These are phyloP conservation scores for Hyphopichia fennica DNA, from an alignment of 1,139 yeast genomes.

Conservation along the genomic window DNA sequence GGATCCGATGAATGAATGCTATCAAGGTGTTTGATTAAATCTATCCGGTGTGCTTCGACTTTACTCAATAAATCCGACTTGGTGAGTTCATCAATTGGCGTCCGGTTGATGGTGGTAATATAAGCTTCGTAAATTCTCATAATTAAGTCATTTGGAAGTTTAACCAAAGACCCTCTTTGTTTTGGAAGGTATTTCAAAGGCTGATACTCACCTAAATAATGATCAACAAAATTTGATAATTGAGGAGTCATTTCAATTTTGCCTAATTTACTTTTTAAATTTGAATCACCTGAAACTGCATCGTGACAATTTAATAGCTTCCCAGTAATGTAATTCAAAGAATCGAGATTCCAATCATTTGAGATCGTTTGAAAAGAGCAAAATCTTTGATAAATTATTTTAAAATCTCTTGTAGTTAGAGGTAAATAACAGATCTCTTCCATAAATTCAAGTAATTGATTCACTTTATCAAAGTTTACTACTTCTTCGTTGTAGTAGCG, in stretches of 20 bases:
- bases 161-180: not conserved
- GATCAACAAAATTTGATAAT: conserved; percentile 13
- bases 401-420: conserved; percentile 26
- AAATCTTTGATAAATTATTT: conserved; percentile 12
- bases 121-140: not conserved
- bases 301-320: conserved; percentile 22
- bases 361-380: not conserved
- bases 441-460: conserved; percentile 16
- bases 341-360: conserved; percentile 8
- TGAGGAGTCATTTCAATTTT: conserved; percentile 12
- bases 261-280: conserved; percentile 5
- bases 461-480: conserved; percentile 12
- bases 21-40: not conserved
- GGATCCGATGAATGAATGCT: not conserved
- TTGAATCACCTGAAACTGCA: conserved; percentile 16
- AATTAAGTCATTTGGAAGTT: not conserved
- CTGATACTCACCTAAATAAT: conserved; percentile 6
- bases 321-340: conserved; percentile 13
- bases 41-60: not conserved
- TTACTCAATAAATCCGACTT: not conserved
- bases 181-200: not conserved
- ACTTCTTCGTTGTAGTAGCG: not conserved
- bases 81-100: not conserved
- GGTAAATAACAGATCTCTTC: conserved; percentile 20
- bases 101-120: not conserved